A percentile compares a stretch with the other conserved stretches of the same genome.
Evolutionary conservation across 352 stramenopile species (phyloP).

Genomic region (Thalassiosira pacifica): DNA sequence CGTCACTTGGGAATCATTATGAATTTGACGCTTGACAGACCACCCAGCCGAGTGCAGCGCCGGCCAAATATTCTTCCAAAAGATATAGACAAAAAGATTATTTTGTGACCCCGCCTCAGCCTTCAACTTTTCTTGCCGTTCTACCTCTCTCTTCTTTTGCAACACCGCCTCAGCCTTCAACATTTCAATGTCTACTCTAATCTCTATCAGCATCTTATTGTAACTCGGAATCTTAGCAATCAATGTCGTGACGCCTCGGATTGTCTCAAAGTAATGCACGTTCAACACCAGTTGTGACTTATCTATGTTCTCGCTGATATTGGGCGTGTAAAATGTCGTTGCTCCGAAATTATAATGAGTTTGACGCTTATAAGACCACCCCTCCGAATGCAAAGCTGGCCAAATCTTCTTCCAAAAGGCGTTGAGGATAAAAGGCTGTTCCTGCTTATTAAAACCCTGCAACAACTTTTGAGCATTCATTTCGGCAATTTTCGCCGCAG

Average conservation of each 20-base stretch:
- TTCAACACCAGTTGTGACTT: background rate
- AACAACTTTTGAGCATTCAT: slow-evolving; percentile 28
- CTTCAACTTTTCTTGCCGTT: too few species aligned
- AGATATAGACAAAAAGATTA: slow-evolving; percentile 8
- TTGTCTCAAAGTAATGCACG: slow-evolving; percentile 23
- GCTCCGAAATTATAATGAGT: slow-evolving; percentile 52
- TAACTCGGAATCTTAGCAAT: slow-evolving; percentile 11
- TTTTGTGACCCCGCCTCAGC: too few species aligned
- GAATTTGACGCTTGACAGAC: slow-evolving; percentile 2
- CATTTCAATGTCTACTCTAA: too few species aligned
- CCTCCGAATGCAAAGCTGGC: slow-evolving; percentile 15
- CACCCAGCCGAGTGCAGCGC: slow-evolving; percentile 20
- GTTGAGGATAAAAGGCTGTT: background rate
- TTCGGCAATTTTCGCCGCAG: slow-evolving; percentile 32
- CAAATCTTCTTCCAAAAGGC: slow-evolving; percentile 57
- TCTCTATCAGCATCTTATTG: background rate
- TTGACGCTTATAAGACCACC: slow-evolving; percentile 34
- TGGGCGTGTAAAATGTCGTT: slow-evolving; percentile 31
- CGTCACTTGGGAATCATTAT: slow-evolving; percentile 45
- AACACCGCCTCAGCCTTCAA: too few species aligned
- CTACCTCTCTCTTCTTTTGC: too few species aligned
- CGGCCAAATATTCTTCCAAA: slow-evolving; percentile 59
- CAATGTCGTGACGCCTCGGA: slow-evolving; percentile 20
- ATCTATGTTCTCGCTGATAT: background rate
- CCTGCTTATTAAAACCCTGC: slow-evolving; percentile 9